These are phyloP conservation scores for Hanseniaspora clermontiae DNA, from an alignment of 805 yeast genomes.

Conservation along the genomic window DNA sequence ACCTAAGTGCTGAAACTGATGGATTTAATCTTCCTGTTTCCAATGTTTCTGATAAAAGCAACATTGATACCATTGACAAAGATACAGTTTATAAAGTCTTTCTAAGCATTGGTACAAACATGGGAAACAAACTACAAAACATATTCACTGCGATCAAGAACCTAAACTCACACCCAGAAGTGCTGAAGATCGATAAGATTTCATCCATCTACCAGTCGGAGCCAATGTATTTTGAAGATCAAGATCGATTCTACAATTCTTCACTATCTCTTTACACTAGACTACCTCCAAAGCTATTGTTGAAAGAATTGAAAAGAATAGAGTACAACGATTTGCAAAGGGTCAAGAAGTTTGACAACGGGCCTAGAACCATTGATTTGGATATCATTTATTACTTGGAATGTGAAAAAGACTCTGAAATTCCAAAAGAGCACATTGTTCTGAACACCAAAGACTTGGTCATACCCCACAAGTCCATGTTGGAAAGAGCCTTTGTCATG, in stretches of 20 bases:
- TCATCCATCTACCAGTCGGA: constrained; percentile 77
- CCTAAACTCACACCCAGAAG: constrained; percentile 23
- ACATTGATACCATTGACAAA: neutral
- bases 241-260: constrained; percentile 74
- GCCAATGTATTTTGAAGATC: constrained; percentile 84
- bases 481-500: constrained; percentile 80
- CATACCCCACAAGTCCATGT: constrained; percentile 79
- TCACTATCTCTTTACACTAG: constrained; percentile 54
- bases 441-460: constrained; percentile 47
- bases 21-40: constrained; percentile 29
- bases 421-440: constrained; percentile 25
- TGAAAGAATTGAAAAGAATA: constrained; percentile 52
- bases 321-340: constrained; percentile 64
- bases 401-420: constrained; percentile 20
- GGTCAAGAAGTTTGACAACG: constrained; percentile 70
- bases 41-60: constrained; percentile 6
- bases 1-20: neutral
- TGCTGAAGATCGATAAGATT: constrained; percentile 41
- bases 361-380: constrained; percentile 83
- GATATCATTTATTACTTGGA: constrained; percentile 59
- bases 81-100: constrained; percentile 34
- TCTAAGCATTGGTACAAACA: constrained; percentile 81
- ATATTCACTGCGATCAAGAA: constrained; percentile 43
- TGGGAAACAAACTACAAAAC: constrained; percentile 57
- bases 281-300: constrained; percentile 50